Evolutionary conservation across 192 early-diverging fungal species (phyloP).

Genomic region (Oehlia diaphana): DNA sequence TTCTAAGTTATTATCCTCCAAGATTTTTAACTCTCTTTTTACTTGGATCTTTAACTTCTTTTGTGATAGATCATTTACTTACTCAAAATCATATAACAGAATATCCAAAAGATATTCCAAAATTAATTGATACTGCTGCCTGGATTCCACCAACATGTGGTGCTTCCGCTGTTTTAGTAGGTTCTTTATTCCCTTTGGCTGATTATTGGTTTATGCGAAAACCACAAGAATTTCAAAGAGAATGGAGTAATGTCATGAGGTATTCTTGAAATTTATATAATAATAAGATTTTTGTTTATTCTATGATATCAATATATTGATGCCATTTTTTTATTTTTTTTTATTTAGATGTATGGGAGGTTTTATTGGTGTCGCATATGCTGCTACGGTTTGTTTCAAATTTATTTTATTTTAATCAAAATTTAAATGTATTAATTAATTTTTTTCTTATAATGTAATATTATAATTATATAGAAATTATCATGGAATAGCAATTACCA

Average conservation of each 20-base stretch:
- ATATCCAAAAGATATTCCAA: slow-evolving; percentile 44
- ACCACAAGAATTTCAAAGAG: slow-evolving; percentile 43
- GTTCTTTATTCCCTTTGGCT: slow-evolving; percentile 59
- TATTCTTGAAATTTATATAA: slow-evolving; percentile 27
- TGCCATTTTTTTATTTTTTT: no score
- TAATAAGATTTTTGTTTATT: not conserved
- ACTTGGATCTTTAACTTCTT: slow-evolving; percentile 60
- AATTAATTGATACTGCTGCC: slow-evolving; percentile 53
- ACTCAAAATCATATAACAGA: slow-evolving; percentile 58
- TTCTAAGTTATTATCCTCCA: slow-evolving; percentile 43
- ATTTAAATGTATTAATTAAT: not conserved
- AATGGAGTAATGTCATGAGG: slow-evolving; percentile 60
- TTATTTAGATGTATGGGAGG: slow-evolving; percentile 43
- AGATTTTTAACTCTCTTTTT: slow-evolving; percentile 60
- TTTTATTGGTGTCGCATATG: slow-evolving; percentile 66
- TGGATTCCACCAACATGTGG: slow-evolving; percentile 69
- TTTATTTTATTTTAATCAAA: not conserved
- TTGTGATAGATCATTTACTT: slow-evolving; percentile 65
- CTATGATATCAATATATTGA: not conserved
- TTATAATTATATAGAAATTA: slow-evolving; percentile 40
- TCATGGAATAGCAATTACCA: slow-evolving; percentile 60
- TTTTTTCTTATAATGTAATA: slow-evolving; percentile 2
- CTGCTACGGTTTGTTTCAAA: slow-evolving; percentile 44
- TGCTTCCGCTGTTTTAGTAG: slow-evolving; percentile 54
- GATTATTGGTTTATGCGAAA: slow-evolving; percentile 49